Conservation (phyloP, 441 rosid genomes). For the Gossypium trilobum region DNA sequence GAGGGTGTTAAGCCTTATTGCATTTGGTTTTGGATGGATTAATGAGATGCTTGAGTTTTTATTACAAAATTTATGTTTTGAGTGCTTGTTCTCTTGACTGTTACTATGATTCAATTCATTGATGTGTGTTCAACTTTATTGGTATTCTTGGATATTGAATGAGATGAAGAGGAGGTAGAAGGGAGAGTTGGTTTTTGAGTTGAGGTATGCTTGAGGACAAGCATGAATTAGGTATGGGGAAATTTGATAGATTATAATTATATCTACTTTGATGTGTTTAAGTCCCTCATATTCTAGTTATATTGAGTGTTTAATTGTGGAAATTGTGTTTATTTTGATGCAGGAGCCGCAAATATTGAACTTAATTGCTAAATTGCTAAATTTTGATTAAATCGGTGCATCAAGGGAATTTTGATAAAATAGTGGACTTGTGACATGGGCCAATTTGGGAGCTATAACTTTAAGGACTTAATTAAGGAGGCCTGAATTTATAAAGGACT, state of each 20-base stretch:
- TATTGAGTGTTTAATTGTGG: no score
- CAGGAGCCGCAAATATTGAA: no score
- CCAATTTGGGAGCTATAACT: no score
- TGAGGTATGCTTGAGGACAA: not conserved
- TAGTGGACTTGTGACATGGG: no score
- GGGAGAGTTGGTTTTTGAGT: not conserved
- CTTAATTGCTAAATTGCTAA: no score
- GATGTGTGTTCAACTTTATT: not conserved
- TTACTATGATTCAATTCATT: not conserved
- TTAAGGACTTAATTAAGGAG: no score
- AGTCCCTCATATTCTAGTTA: no score
- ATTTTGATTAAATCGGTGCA: no score
- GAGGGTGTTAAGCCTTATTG: not conserved
- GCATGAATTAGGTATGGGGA: not conserved
- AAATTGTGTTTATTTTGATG: no score
- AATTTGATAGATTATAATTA: not conserved
- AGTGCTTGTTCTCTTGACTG: not conserved
- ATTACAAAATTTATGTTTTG: no score
- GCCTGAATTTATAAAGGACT: no score
- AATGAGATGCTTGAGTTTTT: not conserved
- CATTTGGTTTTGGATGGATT: not conserved
- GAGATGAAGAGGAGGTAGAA: not conserved
- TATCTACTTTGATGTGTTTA: not conserved
- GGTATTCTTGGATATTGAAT: not conserved
- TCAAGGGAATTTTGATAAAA: no score